These are phyloP conservation scores for Claviceps arundinis DNA, from an alignment of 2,329 filamentous ascomycete species.

Conservation along the genomic window DNA sequence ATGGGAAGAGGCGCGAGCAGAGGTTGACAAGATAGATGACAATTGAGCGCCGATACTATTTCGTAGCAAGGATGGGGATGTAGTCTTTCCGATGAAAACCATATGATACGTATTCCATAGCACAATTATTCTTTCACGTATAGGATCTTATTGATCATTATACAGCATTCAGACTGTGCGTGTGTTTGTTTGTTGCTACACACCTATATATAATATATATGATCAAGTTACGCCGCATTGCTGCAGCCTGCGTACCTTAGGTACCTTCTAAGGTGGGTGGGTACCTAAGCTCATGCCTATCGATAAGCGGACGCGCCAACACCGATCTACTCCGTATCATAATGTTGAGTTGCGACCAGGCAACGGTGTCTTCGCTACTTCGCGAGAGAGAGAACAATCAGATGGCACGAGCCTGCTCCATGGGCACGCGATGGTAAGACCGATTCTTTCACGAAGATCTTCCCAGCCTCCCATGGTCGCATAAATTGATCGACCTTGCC, in stretches of 20 bases:
- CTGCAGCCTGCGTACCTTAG: too few species aligned
- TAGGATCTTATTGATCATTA: neutral
- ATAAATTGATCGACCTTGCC: neutral
- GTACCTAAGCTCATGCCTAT: neutral
- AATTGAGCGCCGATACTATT: constrained; percentile 19
- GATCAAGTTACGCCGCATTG: too few species aligned
- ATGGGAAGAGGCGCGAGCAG: constrained; percentile 80
- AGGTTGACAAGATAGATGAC: constrained; percentile 77
- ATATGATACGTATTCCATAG: constrained; percentile 1
- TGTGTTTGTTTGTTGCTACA: neutral
- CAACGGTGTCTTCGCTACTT: neutral
- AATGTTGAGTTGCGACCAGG: neutral
- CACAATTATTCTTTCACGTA: neutral
- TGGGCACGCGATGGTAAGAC: neutral
- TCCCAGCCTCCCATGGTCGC: neutral
- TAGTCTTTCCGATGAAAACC: neutral
- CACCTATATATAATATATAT: too few species aligned
- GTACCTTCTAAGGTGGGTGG: too few species aligned
- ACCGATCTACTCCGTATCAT: neutral
- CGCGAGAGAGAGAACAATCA: neutral
- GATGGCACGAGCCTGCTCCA: neutral
- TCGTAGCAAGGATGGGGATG: too few species aligned
- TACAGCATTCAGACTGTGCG: neutral
- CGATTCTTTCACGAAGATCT: neutral
- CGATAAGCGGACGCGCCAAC: neutral